A percentile compares a stretch with the other conserved stretches of the same genome.
These are phyloP conservation scores for Leccinum griseonigrum DNA, from an alignment of 1,284 basidiomycete genomes.

Conservation along the genomic window DNA sequence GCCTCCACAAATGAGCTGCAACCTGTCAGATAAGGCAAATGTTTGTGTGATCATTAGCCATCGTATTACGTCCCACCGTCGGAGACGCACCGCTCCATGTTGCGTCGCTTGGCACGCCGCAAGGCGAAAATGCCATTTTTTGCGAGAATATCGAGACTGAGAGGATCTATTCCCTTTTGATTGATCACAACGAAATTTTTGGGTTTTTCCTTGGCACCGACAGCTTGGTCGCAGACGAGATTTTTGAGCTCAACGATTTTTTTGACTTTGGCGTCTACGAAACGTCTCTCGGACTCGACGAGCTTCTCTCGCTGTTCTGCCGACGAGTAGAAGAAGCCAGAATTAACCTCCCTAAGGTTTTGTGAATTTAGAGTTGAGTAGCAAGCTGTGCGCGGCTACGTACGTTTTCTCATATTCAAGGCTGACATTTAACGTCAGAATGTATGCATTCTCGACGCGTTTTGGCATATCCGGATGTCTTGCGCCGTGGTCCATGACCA, in stretches of 20 bases:
- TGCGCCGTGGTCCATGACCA: constrained; percentile 95
- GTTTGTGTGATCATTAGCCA: constrained; percentile 15
- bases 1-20: constrained; percentile 95
- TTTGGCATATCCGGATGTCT: constrained; percentile 99
- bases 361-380: constrained; percentile 22
- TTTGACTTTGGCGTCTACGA: constrained; percentile 92
- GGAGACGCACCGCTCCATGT: constrained; percentile 83
- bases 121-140: constrained; percentile 97
- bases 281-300: constrained; percentile 94
- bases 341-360: constrained; percentile 89
- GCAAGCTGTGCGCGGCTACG: constrained; percentile 35
- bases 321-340: constrained; percentile 99
- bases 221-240: constrained; percentile 89
- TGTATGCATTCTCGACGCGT: constrained; percentile 94
- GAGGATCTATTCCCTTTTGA: constrained; percentile 99
- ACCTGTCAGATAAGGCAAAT: constrained; percentile 39
- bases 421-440: constrained; percentile 96
- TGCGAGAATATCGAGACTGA: constrained; percentile 93
- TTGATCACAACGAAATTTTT: constrained; percentile 97
- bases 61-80: constrained; percentile 27
- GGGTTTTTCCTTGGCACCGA: constrained; percentile 74
- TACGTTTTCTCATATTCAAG: constrained; percentile 99
- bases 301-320: constrained; percentile 99
- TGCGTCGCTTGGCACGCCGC: constrained; percentile 93
- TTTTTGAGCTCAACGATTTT: constrained; percentile 99